phyloP scores from a whole-genome alignment of 805 yeast species.

The Myxozyma neotropica region DNA sequence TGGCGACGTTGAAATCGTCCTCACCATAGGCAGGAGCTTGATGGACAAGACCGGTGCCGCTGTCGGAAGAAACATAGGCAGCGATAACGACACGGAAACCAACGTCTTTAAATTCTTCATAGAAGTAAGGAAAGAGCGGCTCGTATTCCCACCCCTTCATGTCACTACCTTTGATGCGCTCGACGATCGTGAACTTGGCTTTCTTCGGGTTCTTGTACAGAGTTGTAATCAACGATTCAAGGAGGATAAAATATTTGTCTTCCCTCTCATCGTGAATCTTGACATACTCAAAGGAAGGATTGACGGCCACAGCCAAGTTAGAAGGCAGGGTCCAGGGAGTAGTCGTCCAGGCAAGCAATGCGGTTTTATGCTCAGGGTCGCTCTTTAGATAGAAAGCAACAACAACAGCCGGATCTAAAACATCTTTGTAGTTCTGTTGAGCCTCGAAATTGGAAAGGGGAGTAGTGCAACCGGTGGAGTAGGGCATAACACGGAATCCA shows the following conservation, averaged over 20 bases:
- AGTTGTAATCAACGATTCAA: slow-evolving; percentile 79
- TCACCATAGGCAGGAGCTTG: slow-evolving; percentile 99
- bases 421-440: slow-evolving; percentile 97
- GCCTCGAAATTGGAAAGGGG: slow-evolving; percentile 98
- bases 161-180: slow-evolving; percentile 75
- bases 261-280: slow-evolving; percentile 89
- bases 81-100: slow-evolving; percentile 84
- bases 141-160: slow-evolving; percentile 76
- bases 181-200: slow-evolving; percentile 83
- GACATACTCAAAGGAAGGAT: slow-evolving; percentile 87
- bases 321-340: slow-evolving; percentile 99
- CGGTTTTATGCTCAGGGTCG: slow-evolving; percentile 67
- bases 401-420: slow-evolving; percentile 94
- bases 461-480: slow-evolving; percentile 95
- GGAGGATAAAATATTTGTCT: slow-evolving; percentile 75
- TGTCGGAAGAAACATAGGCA: slow-evolving; percentile 84
- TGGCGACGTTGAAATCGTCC: slow-evolving; percentile 87
- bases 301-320: slow-evolving; percentile 86
- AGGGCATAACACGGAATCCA: slow-evolving; percentile 98
- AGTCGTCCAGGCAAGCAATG: slow-evolving; percentile 97
- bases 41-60: slow-evolving; percentile 99
- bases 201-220: slow-evolving; percentile 92
- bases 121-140: slow-evolving; percentile 83
- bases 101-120: slow-evolving; percentile 68
- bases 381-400: slow-evolving; percentile 79